Evolutionary conservation across 2,329 filamentous ascomycete genomes (phyloP).

Genomic region (Achaetomium macrosporum): DNA sequence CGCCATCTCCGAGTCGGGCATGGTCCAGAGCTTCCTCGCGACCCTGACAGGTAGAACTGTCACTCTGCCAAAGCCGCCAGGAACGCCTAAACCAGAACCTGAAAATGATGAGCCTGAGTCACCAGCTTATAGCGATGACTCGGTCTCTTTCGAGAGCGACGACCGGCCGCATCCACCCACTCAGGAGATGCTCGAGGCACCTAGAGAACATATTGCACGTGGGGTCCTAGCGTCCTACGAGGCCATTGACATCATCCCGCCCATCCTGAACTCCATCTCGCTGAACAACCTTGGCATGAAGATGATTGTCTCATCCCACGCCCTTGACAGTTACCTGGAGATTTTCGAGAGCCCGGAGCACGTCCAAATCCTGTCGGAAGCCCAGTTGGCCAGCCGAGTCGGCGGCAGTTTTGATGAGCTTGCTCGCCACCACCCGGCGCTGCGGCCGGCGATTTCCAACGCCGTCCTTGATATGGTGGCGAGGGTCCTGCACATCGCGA

Average conservation of each 20-base stretch:
- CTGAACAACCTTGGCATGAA: slow-evolving; percentile 83
- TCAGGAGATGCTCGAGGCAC: slow-evolving; percentile 42
- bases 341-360: slow-evolving; percentile 94
- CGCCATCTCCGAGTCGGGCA: slow-evolving; percentile 87
- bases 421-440: slow-evolving; percentile 80
- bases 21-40: slow-evolving; percentile 81
- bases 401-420: slow-evolving; percentile 90
- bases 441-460: slow-evolving; percentile 74
- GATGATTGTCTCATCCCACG: slow-evolving; percentile 76
- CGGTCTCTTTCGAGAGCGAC: slow-evolving; percentile 35
- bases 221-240: slow-evolving; percentile 85
- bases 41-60: slow-evolving; percentile 60
- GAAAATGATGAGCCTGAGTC: slow-evolving; percentile 33
- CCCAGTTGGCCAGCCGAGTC: slow-evolving; percentile 62
- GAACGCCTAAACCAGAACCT: slow-evolving; percentile 27
- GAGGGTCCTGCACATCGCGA: slow-evolving; percentile 69
- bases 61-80: slow-evolving; percentile 30
- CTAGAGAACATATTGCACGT: slow-evolving; percentile 47
- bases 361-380: slow-evolving; percentile 73
- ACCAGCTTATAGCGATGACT: slow-evolving; percentile 35
- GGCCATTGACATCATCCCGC: slow-evolving; percentile 79
- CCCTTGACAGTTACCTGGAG: slow-evolving; percentile 82
- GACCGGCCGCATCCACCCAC: slow-evolving; percentile 48
- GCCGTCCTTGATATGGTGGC: slow-evolving; percentile 87
- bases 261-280: slow-evolving; percentile 88